These are phyloP conservation scores for Linum tenue DNA, from an alignment of 345 rosid genomes.

Conservation along the genomic window DNA sequence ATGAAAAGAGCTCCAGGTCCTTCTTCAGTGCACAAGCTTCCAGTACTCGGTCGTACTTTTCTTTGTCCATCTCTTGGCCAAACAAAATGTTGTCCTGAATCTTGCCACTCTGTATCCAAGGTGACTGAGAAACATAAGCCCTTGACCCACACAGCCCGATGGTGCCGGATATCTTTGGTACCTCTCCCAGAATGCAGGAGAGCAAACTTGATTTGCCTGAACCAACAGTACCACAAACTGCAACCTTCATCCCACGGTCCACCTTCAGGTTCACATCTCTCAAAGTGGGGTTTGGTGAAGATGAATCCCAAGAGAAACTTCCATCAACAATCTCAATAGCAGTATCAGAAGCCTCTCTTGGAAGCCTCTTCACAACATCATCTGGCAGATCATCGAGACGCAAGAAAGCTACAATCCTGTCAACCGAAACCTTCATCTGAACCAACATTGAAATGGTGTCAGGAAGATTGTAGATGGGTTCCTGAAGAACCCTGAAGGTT, in stretches of 20 bases:
- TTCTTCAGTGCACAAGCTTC: constrained; percentile 65
- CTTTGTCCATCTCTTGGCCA: constrained; percentile 60
- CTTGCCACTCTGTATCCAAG: constrained; percentile 87
- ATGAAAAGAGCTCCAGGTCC: constrained; percentile 67
- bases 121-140: constrained; percentile 75
- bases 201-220: constrained; percentile 76
- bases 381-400: constrained; percentile 42
- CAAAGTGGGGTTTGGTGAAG: constrained; percentile 37
- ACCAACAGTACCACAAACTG: constrained; percentile 74
- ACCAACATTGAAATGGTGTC: constrained; percentile 53
- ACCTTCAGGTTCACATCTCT: constrained; percentile 45
- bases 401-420: constrained; percentile 54
- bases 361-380: constrained; percentile 40
- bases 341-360: constrained; percentile 31
- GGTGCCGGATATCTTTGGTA: constrained; percentile 53
- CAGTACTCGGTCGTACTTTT: constrained; percentile 45
- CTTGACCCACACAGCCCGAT: constrained; percentile 52
- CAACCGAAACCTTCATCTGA: constrained; percentile 63
- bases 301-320: constrained; percentile 50
- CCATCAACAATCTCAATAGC: constrained; percentile 43
- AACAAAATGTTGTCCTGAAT: constrained; percentile 79
- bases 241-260: constrained; percentile 51
- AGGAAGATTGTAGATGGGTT: constrained; percentile 51
- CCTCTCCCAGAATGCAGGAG: constrained; percentile 61
- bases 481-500: constrained; percentile 58